Percentiles rank a stretch among this genome's conserved stretches.
These are phyloP conservation scores for Aspergillus niger DNA, from an alignment of 2,329 filamentous ascomycete species.

Conservation along the genomic window DNA sequence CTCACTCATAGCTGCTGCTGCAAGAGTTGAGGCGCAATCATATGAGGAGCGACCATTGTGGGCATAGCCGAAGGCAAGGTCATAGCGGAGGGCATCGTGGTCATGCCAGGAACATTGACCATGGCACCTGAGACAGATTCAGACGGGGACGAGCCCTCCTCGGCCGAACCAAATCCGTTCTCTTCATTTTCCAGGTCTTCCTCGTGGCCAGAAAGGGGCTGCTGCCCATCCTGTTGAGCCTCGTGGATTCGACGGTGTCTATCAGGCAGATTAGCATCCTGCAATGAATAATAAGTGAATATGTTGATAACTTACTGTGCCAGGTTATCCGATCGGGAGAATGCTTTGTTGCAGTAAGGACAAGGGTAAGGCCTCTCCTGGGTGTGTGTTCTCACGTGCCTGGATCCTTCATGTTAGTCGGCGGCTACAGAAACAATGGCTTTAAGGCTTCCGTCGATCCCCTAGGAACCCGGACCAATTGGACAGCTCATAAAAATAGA, in stretches of 20 bases:
- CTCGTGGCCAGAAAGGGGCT: conserved; percentile 54
- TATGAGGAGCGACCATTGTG: conserved; percentile 44
- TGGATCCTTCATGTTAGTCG: conserved; percentile 57
- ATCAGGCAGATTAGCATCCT: conserved; percentile 39
- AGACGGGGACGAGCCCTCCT: conserved; percentile 69
- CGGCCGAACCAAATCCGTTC: conserved; percentile 77
- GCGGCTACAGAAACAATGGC: conserved; percentile 52
- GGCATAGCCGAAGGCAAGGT: conserved; percentile 39
- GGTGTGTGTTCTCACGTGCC: conserved; percentile 98
- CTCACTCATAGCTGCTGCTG: conserved; percentile 44
- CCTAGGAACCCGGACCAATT: conserved; percentile 28
- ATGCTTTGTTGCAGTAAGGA: conserved; percentile 97
- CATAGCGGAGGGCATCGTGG: conserved; percentile 37
- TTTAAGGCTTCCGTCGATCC: conserved; percentile 36
- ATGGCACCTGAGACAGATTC: conserved; percentile 34
- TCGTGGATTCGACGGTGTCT: conserved; percentile 82
- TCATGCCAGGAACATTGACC: conserved; percentile 38
- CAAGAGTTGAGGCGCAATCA: conserved; percentile 47
- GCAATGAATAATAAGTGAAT: not conserved
- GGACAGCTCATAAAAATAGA: conserved; percentile 25
- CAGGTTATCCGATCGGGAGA: conserved; percentile 97
- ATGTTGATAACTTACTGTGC: conserved; percentile 72
- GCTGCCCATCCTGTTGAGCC: conserved; percentile 61
- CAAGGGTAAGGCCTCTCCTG: conserved; percentile 99
- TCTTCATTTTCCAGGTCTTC: conserved; percentile 89